phyloP scores from a whole-genome alignment of 1,284 basidiomycete genomes.

The Ganoderma resinaceum region DNA sequence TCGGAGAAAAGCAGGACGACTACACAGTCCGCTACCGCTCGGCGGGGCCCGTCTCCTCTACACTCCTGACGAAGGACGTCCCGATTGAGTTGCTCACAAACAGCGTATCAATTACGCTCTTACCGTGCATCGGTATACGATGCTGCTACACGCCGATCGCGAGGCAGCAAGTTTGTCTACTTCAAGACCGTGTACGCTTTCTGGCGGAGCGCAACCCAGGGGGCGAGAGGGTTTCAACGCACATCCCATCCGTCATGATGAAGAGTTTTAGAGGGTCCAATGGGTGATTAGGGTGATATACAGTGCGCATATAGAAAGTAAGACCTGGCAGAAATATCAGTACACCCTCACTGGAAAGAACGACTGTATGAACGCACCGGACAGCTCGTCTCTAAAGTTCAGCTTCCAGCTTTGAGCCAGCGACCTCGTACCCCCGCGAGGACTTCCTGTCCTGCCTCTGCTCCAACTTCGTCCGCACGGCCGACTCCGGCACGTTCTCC shows the following conservation, averaged over 20 bases:
- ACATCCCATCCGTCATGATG: background rate
- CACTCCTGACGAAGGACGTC: constrained; percentile 63
- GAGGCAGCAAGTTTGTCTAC: no score
- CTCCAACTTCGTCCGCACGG: constrained; percentile 71
- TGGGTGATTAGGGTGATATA: constrained; percentile 12
- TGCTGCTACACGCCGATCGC: no score
- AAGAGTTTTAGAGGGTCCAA: background rate
- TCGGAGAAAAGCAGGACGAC: constrained; percentile 17
- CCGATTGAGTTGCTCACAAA: constrained; percentile 97
- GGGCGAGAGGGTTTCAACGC: background rate
- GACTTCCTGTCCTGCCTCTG: constrained; percentile 70
- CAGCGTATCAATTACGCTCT: constrained; percentile 82
- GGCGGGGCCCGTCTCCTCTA: background rate
- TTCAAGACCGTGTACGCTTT: background rate
- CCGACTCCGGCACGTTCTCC: constrained; percentile 73
- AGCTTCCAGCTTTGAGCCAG: constrained; percentile 37
- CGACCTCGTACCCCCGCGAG: constrained; percentile 68
- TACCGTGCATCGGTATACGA: constrained; percentile 58
- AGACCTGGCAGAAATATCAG: constrained; percentile 6
- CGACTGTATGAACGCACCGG: background rate
- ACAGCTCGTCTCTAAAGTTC: constrained; percentile 16
- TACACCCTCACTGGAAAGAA: background rate
- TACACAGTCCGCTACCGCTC: background rate
- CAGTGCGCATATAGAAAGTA: constrained; percentile 6
- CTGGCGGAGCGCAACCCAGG: background rate